Evolutionary conservation across 2,329 filamentous ascomycete species (phyloP), one percentile per base, ranked within the genome.

Genomic region (Penicillium sp.): DNA sequence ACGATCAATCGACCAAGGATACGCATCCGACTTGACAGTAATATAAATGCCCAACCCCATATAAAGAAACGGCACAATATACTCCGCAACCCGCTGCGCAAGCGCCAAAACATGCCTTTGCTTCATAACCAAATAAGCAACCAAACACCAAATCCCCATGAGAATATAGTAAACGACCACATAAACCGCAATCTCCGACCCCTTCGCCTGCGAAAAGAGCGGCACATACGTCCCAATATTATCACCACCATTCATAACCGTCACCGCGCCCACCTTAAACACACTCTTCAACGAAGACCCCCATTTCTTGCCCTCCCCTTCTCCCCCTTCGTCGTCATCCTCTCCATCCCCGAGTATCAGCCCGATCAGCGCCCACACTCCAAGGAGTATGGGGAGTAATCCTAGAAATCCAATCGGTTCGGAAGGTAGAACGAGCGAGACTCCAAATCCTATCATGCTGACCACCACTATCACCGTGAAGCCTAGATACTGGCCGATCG

Each of bases 141-240:
- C 28, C 2, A 51, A 9, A 33, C 48, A 51, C 48, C 48, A 51
- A 3, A 51, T 18, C 3, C 37, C 37, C 9, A 51, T 28, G 11
- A 51, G 31, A 13, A 51, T 44, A 21, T 51, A 51, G n/a, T 51
- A 51, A 24, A 42, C 31, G 24, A 51, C 48, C 3, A 51, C 48
- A 28, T 44, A 51, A 16, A 48, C 39, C 3, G 48, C 39, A 13
- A 51, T 51, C 29, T 51, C 48, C n/a, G 29, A 19, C 3, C 48
- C 48, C 23, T 44, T 44, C 10, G 48, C 48, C 40, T 51, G 48
- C 48, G 48, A 51, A 36, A 51, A 51, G 21, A 51, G 39, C 37
- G 48, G 48, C 11, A 51, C 36, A n/a, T 51, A 51, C 11, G 48
- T 51, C 28, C 39, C 37, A 19, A 44, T 51, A 19, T 51, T 51